Conservation (phyloP, 2,329 filamentous ascomycete species). For the Aureobasidium sp. region DNA sequence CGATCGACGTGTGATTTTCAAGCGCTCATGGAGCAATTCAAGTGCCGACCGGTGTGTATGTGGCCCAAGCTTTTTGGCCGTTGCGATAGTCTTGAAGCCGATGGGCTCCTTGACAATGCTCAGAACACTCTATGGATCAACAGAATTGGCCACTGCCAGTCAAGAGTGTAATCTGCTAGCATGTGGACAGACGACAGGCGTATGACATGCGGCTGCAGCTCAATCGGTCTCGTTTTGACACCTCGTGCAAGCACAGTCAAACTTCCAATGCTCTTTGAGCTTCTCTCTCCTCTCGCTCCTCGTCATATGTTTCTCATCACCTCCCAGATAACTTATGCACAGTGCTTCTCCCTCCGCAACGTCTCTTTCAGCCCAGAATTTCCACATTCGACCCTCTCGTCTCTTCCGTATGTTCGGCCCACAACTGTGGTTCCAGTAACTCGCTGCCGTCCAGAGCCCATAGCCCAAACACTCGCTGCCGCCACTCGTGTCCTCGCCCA, state of each 20-base stretch:
- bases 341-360: constrained; percentile 36
- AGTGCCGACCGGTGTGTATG: not conserved
- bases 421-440: constrained; percentile 46
- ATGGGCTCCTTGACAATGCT: not conserved
- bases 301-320: constrained; percentile 38
- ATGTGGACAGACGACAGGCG: not conserved
- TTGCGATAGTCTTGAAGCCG: not conserved
- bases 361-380: constrained; percentile 32
- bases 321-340: constrained; percentile 44
- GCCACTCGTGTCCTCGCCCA: constrained; percentile 27
- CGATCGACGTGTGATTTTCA: not conserved
- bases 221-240: constrained; percentile 24
- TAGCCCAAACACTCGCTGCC: constrained; percentile 44
- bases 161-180: not conserved
- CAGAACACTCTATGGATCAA: not conserved
- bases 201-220: not conserved
- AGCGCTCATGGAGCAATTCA: not conserved
- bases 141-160: not conserved
- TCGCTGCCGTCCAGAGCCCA: constrained; percentile 40
- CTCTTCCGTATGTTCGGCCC: constrained; percentile 38
- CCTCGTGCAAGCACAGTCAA: constrained; percentile 37
- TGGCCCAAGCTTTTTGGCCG: not conserved
- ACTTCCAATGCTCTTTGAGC: constrained; percentile 39
- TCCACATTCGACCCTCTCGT: constrained; percentile 35
- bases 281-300: constrained; percentile 31